Base-by-base conservation (phyloP, 2,329 filamentous ascomycete genomes). In the Pseudogymnoascus sp. region DNA sequence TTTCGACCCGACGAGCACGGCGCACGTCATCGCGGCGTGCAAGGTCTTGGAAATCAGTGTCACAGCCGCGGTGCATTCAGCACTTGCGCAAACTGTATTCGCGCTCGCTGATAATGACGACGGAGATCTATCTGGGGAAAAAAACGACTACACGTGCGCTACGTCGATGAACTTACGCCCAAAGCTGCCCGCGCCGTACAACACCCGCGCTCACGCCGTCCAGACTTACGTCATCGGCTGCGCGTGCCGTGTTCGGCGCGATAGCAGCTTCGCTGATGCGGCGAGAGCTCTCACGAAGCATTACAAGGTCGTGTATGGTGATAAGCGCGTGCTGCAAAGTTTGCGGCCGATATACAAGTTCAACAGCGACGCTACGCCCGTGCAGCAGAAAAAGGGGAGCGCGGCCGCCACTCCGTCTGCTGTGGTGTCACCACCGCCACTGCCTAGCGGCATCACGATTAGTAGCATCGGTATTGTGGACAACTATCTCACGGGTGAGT, bases 141-240 rank as follows among this genome's bases (percentile, higher is more conserved):
- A 53, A 25, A 6, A 43, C 20, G 43, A 53, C 30, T 53, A 53
- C 30, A 25, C 43, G 43, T 25, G 20, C 12, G 41, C 64, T 14
- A 65, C 64, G 64, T 57, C 64, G 15, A 63, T 66, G 39, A 66
- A 63, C 57, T 58, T 64, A 36, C 58, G 64, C 30, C 37, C 47
- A 20, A 60, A 66, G 22, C 53, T 66, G 12, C 35, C 61, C 25
- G n/a, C 38, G 7, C 64, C 63, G 2, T 66, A 65, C 59, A 61
- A 63, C 57, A 28, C 62, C 4, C 20, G 36, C 25, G 60, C 50
- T 15, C 63, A 63, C 41, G 63, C 63, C 14, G 63, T 62, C 30
- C 59, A 53, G 18, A 64, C 63, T 3, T 64, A 64, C 60, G 63
- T 64, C n/a, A 43, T 59, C 4, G 60, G 63, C 38, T 63, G 63